These are phyloP conservation scores for Corylus avellana DNA, from an alignment of 306 rosid genomes.

Conservation along the genomic window DNA sequence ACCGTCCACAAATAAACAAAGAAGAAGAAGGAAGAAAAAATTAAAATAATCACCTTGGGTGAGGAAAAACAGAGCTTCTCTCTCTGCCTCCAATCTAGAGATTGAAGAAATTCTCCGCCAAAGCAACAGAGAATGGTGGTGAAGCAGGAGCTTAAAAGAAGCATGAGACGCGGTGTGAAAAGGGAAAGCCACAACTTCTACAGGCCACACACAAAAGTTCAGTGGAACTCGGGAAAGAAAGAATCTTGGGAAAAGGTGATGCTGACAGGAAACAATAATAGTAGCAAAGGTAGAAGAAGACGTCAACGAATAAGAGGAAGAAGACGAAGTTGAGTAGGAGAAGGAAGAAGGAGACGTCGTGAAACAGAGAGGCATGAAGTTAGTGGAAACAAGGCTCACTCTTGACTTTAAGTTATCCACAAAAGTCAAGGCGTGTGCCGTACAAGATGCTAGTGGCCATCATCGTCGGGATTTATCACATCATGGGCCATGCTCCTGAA, in stretches of 20 bases:
- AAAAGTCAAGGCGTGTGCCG: no score
- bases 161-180: conserved; percentile 11
- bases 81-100: not conserved
- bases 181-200: not conserved
- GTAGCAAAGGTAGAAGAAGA: not conserved
- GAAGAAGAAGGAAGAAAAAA: not conserved
- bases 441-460: no score
- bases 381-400: no score
- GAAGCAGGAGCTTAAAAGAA: not conserved
- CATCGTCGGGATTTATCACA: no score
- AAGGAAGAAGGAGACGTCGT: not conserved
- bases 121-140: not conserved
- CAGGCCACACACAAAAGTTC: not conserved
- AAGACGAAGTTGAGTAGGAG: not conserved
- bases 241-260: not conserved
- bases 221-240: not conserved
- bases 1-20: not conserved
- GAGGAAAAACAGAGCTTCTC: not conserved
- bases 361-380: not conserved
- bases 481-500: no score
- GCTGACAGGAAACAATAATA: not conserved
- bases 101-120: not conserved
- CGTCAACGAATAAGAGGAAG: not conserved
- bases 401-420: no score
- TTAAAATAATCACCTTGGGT: not conserved